Evolutionary conservation across 257 asterid genomes (phyloP).

Genomic region (Solanum clarkiae): DNA sequence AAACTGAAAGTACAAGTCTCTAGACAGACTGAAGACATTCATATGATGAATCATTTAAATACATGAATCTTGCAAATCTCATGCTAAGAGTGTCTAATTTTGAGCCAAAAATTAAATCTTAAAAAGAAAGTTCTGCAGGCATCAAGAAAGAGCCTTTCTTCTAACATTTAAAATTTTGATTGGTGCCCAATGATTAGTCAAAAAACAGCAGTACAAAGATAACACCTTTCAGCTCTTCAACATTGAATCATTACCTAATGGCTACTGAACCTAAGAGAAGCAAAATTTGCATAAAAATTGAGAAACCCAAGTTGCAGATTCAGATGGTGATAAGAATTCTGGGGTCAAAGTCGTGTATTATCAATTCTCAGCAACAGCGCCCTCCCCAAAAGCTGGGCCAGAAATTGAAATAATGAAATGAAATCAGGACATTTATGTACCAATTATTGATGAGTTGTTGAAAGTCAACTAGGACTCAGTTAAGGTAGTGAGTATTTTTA

Average conservation of each 20-base stretch:
- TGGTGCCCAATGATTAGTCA: background rate
- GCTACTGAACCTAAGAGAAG: background rate
- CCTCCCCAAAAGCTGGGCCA: background rate
- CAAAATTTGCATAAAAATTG: background rate
- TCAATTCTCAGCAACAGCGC: background rate
- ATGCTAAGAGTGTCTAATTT: background rate
- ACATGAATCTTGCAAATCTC: background rate
- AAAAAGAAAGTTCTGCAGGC: background rate
- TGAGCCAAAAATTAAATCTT: background rate
- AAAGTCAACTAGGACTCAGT: background rate
- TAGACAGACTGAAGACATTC: background rate
- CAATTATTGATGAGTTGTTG: background rate
- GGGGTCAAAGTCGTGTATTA: background rate
- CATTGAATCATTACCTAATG: background rate
- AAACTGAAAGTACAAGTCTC: background rate
- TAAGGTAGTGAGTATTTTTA: background rate
- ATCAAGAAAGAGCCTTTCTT: background rate
- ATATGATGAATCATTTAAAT: background rate
- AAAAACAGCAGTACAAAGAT: background rate
- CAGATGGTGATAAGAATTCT: background rate
- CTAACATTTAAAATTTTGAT: background rate
- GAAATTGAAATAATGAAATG: background rate
- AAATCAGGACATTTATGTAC: background rate
- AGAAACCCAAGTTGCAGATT: slow-evolving; percentile 4
- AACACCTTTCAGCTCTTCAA: background rate